A percentile compares a stretch with the other conserved stretches of the same genome.
Evolutionary conservation across 1,139 yeast genomes (phyloP).

Genomic region (Protomyces pachydermus): DNA sequence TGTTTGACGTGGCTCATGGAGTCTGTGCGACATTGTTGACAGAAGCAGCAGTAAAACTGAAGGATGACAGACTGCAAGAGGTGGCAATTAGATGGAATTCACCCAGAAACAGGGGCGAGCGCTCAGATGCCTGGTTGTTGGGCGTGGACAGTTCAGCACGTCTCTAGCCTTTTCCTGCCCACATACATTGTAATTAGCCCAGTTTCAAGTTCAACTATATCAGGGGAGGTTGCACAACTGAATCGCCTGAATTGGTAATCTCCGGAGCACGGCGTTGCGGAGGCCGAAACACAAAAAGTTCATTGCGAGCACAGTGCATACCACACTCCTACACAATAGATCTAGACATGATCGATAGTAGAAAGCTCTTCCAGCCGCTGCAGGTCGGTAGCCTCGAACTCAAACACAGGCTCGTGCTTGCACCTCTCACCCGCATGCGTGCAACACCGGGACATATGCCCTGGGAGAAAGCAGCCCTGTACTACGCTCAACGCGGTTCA

Average conservation of each 20-base stretch:
- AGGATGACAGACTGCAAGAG: background rate
- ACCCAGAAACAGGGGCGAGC: background rate
- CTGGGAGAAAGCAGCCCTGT: conserved; percentile 45
- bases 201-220: too few relatives aligned
- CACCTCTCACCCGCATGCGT: conserved; percentile 55
- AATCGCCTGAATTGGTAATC: too few relatives aligned
- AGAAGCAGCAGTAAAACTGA: background rate
- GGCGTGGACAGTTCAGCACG: background rate
- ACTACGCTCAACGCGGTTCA: conserved; percentile 52
- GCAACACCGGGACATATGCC: conserved; percentile 34
- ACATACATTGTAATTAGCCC: too few relatives aligned
- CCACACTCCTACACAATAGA: too few relatives aligned
- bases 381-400: conserved; percentile 36
- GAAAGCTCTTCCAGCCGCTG: conserved; percentile 36
- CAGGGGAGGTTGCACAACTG: too few relatives aligned
- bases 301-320: too few relatives aligned
- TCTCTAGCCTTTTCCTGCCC: background rate
- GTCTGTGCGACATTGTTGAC: background rate
- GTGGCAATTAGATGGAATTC: background rate
- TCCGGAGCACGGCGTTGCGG: too few relatives aligned
- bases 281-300: too few relatives aligned
- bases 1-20: background rate
- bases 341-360: background rate
- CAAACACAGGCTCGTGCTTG: conserved; percentile 46
- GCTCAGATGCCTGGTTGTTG: background rate